Percentiles rank a stretch among this genome's conserved stretches.
Conservation (phyloP, 805 yeast species). For the Cyberlindnera mycetangii region DNA sequence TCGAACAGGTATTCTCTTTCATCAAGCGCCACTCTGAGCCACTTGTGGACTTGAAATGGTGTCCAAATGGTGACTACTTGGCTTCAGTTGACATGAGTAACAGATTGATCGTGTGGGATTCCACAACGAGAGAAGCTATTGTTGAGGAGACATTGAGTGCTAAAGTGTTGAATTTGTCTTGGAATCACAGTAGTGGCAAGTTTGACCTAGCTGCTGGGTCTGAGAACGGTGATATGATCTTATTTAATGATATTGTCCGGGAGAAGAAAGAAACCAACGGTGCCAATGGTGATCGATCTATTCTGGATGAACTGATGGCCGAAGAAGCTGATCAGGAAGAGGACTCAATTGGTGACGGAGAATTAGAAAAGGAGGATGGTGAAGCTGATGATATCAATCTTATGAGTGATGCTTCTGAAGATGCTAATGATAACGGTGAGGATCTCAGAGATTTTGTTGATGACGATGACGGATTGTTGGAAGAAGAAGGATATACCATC, state of each 20-base stretch:
- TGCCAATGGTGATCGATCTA: conserved; percentile 5
- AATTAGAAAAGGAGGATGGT: conserved; percentile 23
- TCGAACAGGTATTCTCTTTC: conserved; percentile 16
- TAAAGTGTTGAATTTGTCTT: conserved; percentile 32
- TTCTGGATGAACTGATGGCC: conserved; percentile 20
- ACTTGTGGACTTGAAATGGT: conserved; percentile 44
- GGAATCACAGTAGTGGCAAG: conserved; percentile 30
- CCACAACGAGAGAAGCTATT: conserved; percentile 33
- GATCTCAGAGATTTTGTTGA: conserved; percentile 36
- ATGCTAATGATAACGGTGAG: conserved; percentile 24
- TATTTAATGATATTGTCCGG: conserved; percentile 28
- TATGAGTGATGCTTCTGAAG: conserved; percentile 23
- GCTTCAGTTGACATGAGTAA: conserved; percentile 58
- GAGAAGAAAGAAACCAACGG: conserved; percentile 14
- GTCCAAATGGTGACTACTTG: conserved; percentile 57
- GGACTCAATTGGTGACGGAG: conserved; percentile 24
- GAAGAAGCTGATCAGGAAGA: conserved; percentile 32
- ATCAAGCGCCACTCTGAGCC: conserved; percentile 28
- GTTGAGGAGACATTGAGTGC: conserved; percentile 30
- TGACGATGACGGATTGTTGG: conserved; percentile 56
- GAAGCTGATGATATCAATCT: conserved; percentile 29
- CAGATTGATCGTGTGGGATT: conserved; percentile 55
- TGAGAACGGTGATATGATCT: conserved; percentile 39
- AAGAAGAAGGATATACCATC: conserved; percentile 50
- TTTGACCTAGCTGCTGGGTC: conserved; percentile 34